These are phyloP conservation scores for Gillenia trifoliata DNA, from an alignment of 306 rosid genomes.

Conservation along the genomic window DNA sequence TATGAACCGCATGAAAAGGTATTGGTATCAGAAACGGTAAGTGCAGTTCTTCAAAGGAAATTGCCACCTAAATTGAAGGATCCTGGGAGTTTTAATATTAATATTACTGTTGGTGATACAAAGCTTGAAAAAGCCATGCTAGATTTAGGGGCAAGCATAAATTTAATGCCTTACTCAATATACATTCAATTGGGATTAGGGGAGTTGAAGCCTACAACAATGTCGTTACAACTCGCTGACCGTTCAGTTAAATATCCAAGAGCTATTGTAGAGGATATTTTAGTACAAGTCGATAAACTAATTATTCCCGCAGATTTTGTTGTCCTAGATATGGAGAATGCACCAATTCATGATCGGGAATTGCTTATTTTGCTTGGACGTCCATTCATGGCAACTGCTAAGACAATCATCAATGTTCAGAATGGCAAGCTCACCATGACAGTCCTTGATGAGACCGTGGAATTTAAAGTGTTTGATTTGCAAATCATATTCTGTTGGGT, in stretches of 20 bases:
- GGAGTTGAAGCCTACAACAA: neutral
- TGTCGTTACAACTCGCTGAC: neutral
- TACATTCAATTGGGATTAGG: neutral
- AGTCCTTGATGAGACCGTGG: neutral
- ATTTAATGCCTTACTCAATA: neutral
- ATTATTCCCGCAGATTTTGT: neutral
- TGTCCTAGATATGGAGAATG: neutral
- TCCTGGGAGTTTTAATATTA: neutral
- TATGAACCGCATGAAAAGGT: neutral
- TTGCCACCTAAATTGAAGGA: neutral
- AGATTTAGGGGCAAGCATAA: neutral
- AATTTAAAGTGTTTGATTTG: neutral
- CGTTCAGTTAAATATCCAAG: neutral
- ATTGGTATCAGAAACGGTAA: neutral
- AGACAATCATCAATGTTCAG: neutral
- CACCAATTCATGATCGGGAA: neutral
- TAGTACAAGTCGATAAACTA: neutral
- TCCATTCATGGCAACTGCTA: neutral
- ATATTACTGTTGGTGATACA: neutral
- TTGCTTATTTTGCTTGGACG: neutral
- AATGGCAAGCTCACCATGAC: neutral
- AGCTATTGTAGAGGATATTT: neutral
- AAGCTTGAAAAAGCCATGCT: neutral
- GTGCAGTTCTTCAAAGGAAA: neutral
- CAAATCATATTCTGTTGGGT: neutral